Evolutionary conservation across 805 yeast species (phyloP), one percentile per base, ranked within the genome.

Genomic region (Suhomyces prunicola): DNA sequence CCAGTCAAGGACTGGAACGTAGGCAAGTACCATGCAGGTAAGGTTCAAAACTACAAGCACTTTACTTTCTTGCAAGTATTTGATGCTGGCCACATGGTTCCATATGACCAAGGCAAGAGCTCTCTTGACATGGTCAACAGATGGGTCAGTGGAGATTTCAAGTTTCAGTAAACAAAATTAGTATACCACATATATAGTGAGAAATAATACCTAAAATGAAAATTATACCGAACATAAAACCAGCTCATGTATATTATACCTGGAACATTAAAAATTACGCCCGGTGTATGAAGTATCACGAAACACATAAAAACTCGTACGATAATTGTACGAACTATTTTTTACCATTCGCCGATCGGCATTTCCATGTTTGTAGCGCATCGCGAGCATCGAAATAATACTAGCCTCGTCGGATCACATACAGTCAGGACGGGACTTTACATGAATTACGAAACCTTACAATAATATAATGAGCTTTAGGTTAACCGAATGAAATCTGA

Each of bases 71-170:
- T 90, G 69, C 82, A 97, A 69, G 83, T 92, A 8, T 92, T 78
- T 63, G 93, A 84, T 57, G 97, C 96, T 50, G 97, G 97, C 26
- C 97, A 93, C 73, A 91, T 92, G 97, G 97, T 90, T 57, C 97
- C 97, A 15, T 86, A 74, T 64, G 92, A 92, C 72, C 93, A 88
- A 74, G 96, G 97, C 17, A 84, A 81, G 62, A 78, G 79, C 63
- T 74, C 96, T 2, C 77, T 87, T 57, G 90, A 83, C 52, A 86
- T 92, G 91, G 81, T 92, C 57, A 88, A 90, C 76, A 80, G 87
- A 67, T 93, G 97, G 97, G 72, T 90, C 47, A 59, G 71, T 44
- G 96, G 94, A 27, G 65, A 63, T 50, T 61, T 46, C 47, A 48
- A 31, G 22, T 48, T 33, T 26, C 31, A 47, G 4, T 47, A 31